Conservation (phyloP, 148 eudicot genomes). For the Fagopyrum esculentum region DNA sequence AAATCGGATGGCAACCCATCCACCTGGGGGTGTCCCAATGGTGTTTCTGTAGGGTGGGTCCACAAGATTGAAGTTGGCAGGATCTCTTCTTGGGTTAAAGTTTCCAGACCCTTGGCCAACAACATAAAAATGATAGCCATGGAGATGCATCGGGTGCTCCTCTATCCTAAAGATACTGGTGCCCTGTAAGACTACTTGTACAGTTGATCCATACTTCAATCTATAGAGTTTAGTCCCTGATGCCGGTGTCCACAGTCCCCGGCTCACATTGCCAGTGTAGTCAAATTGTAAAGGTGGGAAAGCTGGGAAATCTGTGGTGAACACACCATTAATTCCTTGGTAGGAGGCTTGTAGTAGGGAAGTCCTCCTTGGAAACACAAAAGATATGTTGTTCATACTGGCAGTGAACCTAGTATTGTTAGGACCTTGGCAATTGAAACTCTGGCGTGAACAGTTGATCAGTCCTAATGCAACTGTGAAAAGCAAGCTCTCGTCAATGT, state of each 20-base stretch:
- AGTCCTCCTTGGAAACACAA: constrained; percentile 50
- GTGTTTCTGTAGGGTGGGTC: constrained; percentile 86
- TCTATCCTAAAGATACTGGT: constrained; percentile 63
- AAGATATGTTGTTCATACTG: constrained; percentile 74
- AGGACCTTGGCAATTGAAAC: constrained; percentile 68
- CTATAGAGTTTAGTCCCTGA: constrained; percentile 69
- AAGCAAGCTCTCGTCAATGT: constrained; percentile 54
- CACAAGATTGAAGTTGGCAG: constrained; percentile 57
- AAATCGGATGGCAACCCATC: constrained; percentile 92
- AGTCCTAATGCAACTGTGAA: constrained; percentile 74
- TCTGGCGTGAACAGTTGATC: constrained; percentile 49
- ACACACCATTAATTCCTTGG: constrained; percentile 57
- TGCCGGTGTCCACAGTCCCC: constrained; percentile 65
- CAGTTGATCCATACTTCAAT: constrained; percentile 64
- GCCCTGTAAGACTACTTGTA: constrained; percentile 71
- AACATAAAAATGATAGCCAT: constrained; percentile 80
- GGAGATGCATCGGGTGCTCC: constrained; percentile 94
- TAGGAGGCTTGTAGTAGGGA: constrained; percentile 73
- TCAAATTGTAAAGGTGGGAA: constrained; percentile 67
- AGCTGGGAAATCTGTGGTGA: constrained; percentile 74
- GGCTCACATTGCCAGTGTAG: constrained; percentile 81
- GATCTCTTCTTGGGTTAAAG: constrained; percentile 53
- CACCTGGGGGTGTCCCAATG: constrained; percentile 81
- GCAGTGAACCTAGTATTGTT: constrained; percentile 78
- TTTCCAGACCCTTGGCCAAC: constrained; percentile 83